Evolutionary conservation across 2,329 filamentous ascomycete species (phyloP).

Genomic region (Falciphora oryzae): DNA sequence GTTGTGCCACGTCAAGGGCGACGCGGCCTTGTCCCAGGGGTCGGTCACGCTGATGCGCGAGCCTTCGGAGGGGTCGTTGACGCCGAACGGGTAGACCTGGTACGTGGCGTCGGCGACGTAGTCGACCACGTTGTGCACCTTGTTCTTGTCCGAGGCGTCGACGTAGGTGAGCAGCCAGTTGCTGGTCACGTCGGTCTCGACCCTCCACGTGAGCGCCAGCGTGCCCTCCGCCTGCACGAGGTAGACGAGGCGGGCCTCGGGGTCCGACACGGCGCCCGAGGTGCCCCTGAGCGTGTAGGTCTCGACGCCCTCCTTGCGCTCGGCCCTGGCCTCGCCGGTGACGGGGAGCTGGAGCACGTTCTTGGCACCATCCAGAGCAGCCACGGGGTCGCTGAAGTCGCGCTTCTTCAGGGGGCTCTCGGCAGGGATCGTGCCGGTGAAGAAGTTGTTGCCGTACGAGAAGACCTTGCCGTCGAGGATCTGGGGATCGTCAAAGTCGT

Average conservation of each 20-base stretch:
- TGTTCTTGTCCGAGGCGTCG: slow-evolving; percentile 39
- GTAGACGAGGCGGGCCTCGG: slow-evolving; percentile 51
- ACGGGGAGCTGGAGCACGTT: slow-evolving; percentile 34
- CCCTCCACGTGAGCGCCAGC: slow-evolving; percentile 48
- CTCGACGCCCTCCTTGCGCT: slow-evolving; percentile 29
- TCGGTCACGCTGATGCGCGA: slow-evolving; percentile 36
- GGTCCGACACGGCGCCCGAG: slow-evolving; percentile 42
- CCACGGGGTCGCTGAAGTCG: slow-evolving; percentile 34
- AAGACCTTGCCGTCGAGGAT: slow-evolving; percentile 45
- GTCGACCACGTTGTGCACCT: slow-evolving; percentile 49
- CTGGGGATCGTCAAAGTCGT: slow-evolving; percentile 1
- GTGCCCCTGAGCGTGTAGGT: slow-evolving; percentile 41
- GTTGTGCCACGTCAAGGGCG: slow-evolving; percentile 48
- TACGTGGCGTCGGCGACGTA: slow-evolving; percentile 51
- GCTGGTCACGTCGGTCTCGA: slow-evolving; percentile 50
- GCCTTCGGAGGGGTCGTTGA: slow-evolving; percentile 48
- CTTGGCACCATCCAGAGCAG: slow-evolving; percentile 36
- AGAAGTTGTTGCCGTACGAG: slow-evolving; percentile 47
- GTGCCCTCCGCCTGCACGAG: slow-evolving; percentile 40
- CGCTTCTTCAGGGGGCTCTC: slow-evolving; percentile 34
- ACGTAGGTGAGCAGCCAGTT: slow-evolving; percentile 58
- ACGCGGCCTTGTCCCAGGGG: slow-evolving; percentile 40
- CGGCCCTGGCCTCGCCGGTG: slow-evolving; percentile 32
- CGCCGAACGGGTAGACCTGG: slow-evolving; percentile 50
- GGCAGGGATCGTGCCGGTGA: slow-evolving; percentile 37